Conservation (phyloP, 2,329 filamentous ascomycete species). For the Tolypocladium nubicola region DNA sequence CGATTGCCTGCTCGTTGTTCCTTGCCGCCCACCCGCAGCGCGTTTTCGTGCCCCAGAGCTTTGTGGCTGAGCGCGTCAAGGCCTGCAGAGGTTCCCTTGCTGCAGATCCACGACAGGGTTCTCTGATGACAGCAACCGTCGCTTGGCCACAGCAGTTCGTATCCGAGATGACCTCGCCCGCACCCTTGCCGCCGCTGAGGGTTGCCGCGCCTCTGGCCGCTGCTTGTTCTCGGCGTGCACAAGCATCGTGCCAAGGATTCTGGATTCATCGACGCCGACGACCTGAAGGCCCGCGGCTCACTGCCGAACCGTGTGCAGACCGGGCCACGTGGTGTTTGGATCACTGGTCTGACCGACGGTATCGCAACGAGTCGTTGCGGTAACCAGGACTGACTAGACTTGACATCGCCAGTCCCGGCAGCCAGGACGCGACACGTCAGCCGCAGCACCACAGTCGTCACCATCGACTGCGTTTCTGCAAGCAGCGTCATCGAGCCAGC, state of each 20-base stretch:
- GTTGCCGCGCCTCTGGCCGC: not conserved
- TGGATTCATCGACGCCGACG: not conserved
- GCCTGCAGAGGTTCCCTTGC: not conserved
- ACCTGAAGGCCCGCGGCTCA: not conserved
- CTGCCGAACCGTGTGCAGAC: not conserved
- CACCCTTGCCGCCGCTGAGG: not conserved
- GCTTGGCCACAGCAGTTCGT: not conserved
- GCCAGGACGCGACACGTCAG: not conserved
- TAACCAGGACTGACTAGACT: not conserved
- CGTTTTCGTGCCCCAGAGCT: not conserved
- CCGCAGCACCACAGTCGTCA: not conserved
- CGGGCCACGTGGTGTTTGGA: conserved; percentile 1
- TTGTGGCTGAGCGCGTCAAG: not conserved
- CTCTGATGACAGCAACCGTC: not conserved
- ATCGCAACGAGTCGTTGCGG: not conserved
- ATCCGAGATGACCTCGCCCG: not conserved
- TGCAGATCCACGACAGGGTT: not conserved
- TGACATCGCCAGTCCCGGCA: not conserved
- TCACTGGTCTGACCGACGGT: not conserved
- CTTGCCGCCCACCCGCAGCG: not conserved
- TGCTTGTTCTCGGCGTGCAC: too few relatives aligned
- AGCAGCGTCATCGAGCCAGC: not conserved
- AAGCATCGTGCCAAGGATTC: not conserved
- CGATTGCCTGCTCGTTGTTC: not conserved
- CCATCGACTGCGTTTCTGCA: not conserved